A percentile compares a stretch with the other conserved stretches of the same genome.
Conservation (phyloP, 257 asterid genomes). For the Oldenlandia corymbosa region DNA sequence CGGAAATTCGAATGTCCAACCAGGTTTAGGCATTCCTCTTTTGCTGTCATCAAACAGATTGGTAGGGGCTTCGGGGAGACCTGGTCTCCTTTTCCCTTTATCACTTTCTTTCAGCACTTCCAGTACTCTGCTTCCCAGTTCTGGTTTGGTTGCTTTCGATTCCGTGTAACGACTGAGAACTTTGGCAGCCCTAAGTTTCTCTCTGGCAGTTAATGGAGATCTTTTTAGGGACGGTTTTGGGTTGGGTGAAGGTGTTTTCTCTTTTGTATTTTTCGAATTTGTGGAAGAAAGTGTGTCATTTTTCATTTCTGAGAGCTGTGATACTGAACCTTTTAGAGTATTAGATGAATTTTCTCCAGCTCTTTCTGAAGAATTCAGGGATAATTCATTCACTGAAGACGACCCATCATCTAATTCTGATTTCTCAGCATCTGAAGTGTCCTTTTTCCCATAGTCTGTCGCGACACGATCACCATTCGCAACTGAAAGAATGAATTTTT, state of each 20-base stretch:
- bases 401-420: slow-evolving; percentile 23
- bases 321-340: slow-evolving; percentile 10
- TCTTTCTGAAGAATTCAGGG: slow-evolving; percentile 20
- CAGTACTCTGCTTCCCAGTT: slow-evolving; percentile 55
- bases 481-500: slow-evolving; percentile 29
- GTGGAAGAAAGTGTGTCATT: slow-evolving; percentile 24
- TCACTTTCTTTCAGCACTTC: slow-evolving; percentile 73
- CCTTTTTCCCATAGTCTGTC: slow-evolving; percentile 33
- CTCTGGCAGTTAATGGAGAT: slow-evolving; percentile 78
- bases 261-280: slow-evolving; percentile 21
- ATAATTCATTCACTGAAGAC: slow-evolving; percentile 16
- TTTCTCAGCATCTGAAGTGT: slow-evolving; percentile 24
- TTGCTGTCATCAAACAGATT: slow-evolving; percentile 73
- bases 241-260: slow-evolving; percentile 25
- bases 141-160: slow-evolving; percentile 55
- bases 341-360: slow-evolving; percentile 17
- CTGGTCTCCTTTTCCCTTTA: slow-evolving; percentile 67
- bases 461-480: slow-evolving; percentile 42
- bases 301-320: slow-evolving; percentile 19
- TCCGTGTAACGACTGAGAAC: slow-evolving; percentile 86
- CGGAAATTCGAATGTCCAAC: slow-evolving; percentile 59
- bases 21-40: slow-evolving; percentile 70
- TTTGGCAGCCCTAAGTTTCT: slow-evolving; percentile 88
- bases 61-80: slow-evolving; percentile 84
- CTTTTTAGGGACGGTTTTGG: slow-evolving; percentile 40